Base-by-base conservation (phyloP, 805 yeast species). In the Starmerella cellae region DNA sequence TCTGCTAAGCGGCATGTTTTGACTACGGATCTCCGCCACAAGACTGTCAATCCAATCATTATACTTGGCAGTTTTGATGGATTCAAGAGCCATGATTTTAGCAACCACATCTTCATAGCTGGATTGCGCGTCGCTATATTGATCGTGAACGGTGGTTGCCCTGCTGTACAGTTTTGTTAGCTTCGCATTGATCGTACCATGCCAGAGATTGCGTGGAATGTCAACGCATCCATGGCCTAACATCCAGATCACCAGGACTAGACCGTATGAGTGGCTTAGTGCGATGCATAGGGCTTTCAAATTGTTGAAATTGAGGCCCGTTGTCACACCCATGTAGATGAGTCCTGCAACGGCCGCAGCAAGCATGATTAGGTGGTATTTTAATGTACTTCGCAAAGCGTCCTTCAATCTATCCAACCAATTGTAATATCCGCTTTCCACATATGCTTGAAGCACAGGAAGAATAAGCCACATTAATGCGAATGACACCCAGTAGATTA, bases 401-500 rank as follows among this genome's bases (percentile, higher is more conserved):
- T 79, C 81, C 41, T 60, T 63, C 39, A 81, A 56, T 44, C 71
- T 64, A 16, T 62, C 61, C 5, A 58, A 45, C 5, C 66, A 65
- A 32, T 70, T 70, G 53, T 67, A 72, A 55, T 77, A 70, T 9
- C 94, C 93, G 2, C 83, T 76, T 38, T 74, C 71, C 51, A 74
- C 77, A 64, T 71, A 83, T 51, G 77, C 78, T 57, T 82, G 91
- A 21, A 80, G 63, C 27, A 78, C 61, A 0, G 94, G 94, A 38
- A 83, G 59, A 1, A 81, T 48, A 5, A 74, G 61, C 94, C 94
- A 83, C 33, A 93, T 83, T 42, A 82, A 61, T n/a, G 68, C 55
- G 53, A 82, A 83, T 0, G 93, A 80, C 9, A 73, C 61, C 94
- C 94, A 83, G 59, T 83, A 83, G 41, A 79, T 75, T 37, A 73